Evolutionary conservation across 179 eudicot genomes (phyloP).

Genomic region (Sideroxylon spinosum): DNA sequence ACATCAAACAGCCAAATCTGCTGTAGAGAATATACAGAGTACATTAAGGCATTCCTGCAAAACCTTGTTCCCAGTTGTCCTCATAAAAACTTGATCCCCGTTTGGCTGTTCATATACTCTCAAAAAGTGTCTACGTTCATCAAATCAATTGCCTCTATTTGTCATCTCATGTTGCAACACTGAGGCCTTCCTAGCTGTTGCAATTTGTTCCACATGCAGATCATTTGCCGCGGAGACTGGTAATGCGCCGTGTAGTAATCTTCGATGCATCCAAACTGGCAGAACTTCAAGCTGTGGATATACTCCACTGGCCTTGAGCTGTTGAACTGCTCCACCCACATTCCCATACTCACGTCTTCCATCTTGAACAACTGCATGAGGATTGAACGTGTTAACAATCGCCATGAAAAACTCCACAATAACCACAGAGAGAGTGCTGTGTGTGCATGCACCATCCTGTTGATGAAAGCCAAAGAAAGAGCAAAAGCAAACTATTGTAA

Average conservation of each 20-base stretch:
- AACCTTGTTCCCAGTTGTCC: not conserved
- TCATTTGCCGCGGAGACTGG: conserved; percentile 82
- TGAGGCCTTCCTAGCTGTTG: conserved; percentile 36
- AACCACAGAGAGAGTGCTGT: not conserved
- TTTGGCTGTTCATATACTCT: not conserved
- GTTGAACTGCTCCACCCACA: conserved; percentile 88
- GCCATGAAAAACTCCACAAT: too few relatives aligned
- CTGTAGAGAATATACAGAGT: not conserved
- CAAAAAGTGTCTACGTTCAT: not conserved
- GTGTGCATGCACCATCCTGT: not conserved
- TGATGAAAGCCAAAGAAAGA: not conserved
- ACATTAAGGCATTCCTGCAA: conserved; percentile 14
- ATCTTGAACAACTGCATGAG: conserved; percentile 73
- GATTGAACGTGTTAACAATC: not conserved
- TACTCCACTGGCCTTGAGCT: conserved; percentile 53
- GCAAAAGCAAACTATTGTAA: not conserved
- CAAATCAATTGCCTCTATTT: not conserved
- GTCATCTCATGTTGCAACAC: conserved; percentile 80
- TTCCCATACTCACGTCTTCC: conserved; percentile 97
- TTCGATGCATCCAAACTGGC: conserved; percentile 72
- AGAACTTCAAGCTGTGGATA: conserved; percentile 59
- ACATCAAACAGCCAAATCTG: not conserved
- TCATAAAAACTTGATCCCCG: not conserved
- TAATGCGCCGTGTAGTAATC: conserved; percentile 78
- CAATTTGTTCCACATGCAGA: conserved; percentile 74